These are phyloP conservation scores for Colletotrichum neosansevieriae DNA, from an alignment of 2,329 filamentous ascomycete species.

Conservation along the genomic window DNA sequence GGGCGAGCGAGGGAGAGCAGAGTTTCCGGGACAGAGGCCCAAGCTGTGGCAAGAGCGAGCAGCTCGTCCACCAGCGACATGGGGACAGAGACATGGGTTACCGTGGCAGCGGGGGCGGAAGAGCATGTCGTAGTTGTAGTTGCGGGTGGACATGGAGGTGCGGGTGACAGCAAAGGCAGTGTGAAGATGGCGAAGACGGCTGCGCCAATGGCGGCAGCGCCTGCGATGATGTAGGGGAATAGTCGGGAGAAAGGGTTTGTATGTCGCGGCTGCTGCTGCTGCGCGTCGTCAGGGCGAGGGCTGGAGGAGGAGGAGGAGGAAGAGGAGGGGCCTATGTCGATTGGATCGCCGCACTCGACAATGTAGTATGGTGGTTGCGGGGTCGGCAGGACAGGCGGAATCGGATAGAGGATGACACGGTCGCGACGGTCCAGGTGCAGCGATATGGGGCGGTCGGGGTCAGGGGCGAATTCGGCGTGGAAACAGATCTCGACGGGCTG, in stretches of 20 bases:
- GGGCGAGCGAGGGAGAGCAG: constrained; percentile 21
- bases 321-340: background rate
- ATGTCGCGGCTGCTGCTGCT: background rate
- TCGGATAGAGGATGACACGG: background rate
- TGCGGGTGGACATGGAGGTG: constrained; percentile 5
- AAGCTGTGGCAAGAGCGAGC: constrained; percentile 18
- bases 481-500: constrained; percentile 28
- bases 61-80: constrained; percentile 2
- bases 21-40: constrained; percentile 23
- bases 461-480: constrained; percentile 12
- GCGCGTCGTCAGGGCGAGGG: background rate
- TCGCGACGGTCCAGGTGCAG: background rate
- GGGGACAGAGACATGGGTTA: constrained; percentile 3
- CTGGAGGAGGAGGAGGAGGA: background rate
- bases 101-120: background rate
- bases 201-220: background rate
- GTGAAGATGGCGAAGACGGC: constrained; percentile 24
- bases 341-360: background rate
- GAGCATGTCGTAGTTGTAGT: background rate
- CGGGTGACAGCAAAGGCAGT: constrained; percentile 11
- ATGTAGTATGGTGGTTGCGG: background rate
- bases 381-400: background rate
- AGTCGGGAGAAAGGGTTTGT: background rate
- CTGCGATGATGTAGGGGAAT: background rate
- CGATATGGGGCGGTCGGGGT: background rate